phyloP scores from a whole-genome alignment of 140 eudicot genomes.

The Bidens hawaiensis region DNA sequence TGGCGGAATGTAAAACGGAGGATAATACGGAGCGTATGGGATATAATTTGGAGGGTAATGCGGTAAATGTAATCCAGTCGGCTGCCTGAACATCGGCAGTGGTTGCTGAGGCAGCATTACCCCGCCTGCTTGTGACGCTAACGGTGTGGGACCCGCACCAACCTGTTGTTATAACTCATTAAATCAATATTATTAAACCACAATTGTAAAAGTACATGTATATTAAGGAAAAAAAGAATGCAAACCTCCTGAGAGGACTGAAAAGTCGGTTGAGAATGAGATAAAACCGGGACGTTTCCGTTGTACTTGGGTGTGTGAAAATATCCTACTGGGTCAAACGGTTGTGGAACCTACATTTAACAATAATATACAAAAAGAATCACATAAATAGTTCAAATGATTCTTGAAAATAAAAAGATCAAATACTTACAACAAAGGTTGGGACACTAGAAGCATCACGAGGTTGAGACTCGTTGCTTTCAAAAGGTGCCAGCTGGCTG shows the following conservation, averaged over 20 bases:
- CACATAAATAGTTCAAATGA: not conserved
- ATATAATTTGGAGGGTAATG: conserved; percentile 76
- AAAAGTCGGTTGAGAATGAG: conserved; percentile 62
- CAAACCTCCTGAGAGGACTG: conserved; percentile 85
- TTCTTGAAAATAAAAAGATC: not conserved
- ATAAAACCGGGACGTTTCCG: conserved; percentile 52
- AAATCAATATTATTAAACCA: not conserved
- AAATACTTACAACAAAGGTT: conserved; percentile 69
- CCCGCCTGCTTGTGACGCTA: conserved; percentile 76
- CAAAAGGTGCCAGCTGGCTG: conserved; percentile 50
- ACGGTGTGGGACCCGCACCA: conserved; percentile 59
- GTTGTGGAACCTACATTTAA: conserved; percentile 61
- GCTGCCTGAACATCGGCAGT: conserved; percentile 73
- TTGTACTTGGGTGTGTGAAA: conserved; percentile 60
- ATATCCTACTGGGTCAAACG: conserved; percentile 73
- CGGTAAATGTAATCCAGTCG: conserved; percentile 74
- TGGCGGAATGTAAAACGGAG: conserved; percentile 70
- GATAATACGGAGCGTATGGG: conserved; percentile 68
- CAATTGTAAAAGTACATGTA: not conserved
- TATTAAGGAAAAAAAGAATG: not conserved
- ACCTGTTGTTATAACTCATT: conserved; percentile 39
- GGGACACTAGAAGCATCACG: conserved; percentile 70
- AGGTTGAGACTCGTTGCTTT: conserved; percentile 59
- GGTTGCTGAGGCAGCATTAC: conserved; percentile 84
- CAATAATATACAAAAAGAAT: conserved; percentile 10